Percentiles rank a stretch among this genome's conserved stretches.
Conservation (phyloP, 495 filamentous ascomycete genomes). For the Neurospora discreta region DNA sequence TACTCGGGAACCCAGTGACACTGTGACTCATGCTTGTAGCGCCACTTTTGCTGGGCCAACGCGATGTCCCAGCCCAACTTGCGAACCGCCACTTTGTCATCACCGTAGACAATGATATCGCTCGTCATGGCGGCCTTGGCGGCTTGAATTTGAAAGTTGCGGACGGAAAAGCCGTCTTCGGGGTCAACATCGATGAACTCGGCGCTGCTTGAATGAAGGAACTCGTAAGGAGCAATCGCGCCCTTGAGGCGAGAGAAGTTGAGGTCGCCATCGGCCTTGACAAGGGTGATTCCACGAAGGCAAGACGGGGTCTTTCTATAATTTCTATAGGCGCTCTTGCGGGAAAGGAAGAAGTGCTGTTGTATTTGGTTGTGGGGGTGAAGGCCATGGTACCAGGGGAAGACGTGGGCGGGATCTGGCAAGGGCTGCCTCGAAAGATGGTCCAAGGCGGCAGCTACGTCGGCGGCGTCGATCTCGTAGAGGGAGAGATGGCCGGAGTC, state of each 20-base stretch:
- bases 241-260: slow-evolving; percentile 69
- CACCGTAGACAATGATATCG: slow-evolving; percentile 86
- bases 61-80: slow-evolving; percentile 61
- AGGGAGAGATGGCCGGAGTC: slow-evolving; percentile 49
- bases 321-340: no score
- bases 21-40: slow-evolving; percentile 45
- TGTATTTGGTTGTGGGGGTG: slow-evolving; percentile 83
- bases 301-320: slow-evolving; percentile 69
- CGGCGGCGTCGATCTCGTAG: slow-evolving; percentile 59
- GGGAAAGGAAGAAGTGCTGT: slow-evolving; percentile 73
- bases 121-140: slow-evolving; percentile 80
- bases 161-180: slow-evolving; percentile 66
- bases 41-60: slow-evolving; percentile 64
- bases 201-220: slow-evolving; percentile 39
- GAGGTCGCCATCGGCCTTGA: slow-evolving; percentile 82
- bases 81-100: slow-evolving; percentile 51
- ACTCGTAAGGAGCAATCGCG: slow-evolving; percentile 67
- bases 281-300: slow-evolving; percentile 69
- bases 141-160: slow-evolving; percentile 95
- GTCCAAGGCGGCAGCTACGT: slow-evolving; percentile 60
- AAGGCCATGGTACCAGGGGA: slow-evolving; percentile 97
- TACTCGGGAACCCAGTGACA: slow-evolving; percentile 50
- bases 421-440: slow-evolving; percentile 64
- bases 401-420: slow-evolving; percentile 72
- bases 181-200: slow-evolving; percentile 74